Evolutionary conservation across 305 asterid genomes (phyloP).

Genomic region (Fraxinus sp.): DNA sequence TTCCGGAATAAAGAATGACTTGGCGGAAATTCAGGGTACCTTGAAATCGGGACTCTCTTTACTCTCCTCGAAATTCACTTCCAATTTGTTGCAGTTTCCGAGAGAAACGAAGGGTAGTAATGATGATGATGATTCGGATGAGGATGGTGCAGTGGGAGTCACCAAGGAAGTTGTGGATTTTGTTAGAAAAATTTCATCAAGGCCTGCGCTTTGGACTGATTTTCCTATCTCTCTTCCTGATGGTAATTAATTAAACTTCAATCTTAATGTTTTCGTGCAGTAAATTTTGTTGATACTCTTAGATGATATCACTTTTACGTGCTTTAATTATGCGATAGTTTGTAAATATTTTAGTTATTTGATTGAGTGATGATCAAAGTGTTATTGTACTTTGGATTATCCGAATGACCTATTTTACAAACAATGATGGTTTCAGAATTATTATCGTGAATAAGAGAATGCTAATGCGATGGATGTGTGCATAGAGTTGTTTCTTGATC

Average conservation of each 20-base stretch:
- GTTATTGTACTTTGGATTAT: neutral
- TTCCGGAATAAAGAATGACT: conserved; percentile 62
- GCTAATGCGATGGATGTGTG: neutral
- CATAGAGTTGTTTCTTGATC: neutral
- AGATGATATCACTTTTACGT: neutral
- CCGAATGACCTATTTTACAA: neutral
- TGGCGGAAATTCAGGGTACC: conserved; percentile 66
- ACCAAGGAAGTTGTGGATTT: conserved; percentile 57
- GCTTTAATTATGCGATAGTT: neutral
- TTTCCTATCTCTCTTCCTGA: conserved; percentile 57
- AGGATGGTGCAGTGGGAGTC: conserved; percentile 42
- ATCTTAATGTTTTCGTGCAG: neutral
- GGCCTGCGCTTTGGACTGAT: conserved; percentile 72
- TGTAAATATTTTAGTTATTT: neutral
- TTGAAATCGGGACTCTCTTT: conserved; percentile 57
- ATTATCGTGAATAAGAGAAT: neutral
- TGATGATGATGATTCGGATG: conserved; percentile 28
- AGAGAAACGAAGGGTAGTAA: conserved; percentile 23
- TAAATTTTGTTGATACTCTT: neutral
- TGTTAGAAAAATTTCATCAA: conserved; percentile 42
- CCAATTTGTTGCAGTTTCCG: conserved; percentile 48
- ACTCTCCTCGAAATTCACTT: conserved; percentile 55
- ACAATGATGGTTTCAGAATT: neutral
- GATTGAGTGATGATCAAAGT: neutral
- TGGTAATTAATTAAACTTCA: conserved; percentile 37